These are phyloP conservation scores for Stromatinia cepivora DNA, from an alignment of 2,329 filamentous ascomycete genomes.

Conservation along the genomic window DNA sequence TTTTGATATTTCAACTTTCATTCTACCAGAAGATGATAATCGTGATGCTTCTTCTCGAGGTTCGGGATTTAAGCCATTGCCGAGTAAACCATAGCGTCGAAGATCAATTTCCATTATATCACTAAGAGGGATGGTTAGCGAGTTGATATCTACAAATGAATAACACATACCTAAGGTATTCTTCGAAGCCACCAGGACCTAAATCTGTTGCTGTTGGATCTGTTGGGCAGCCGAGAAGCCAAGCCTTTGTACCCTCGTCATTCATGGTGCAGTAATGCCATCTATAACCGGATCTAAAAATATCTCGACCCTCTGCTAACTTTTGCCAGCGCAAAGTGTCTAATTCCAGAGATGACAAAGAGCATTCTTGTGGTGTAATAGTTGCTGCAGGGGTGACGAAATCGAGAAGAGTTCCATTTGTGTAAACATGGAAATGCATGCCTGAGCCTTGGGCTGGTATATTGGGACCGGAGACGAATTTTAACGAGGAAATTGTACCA, in stretches of 20 bases:
- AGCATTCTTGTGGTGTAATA: constrained; percentile 83
- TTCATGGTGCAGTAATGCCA: constrained; percentile 99
- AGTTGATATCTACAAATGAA: neutral
- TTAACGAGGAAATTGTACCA: constrained; percentile 84
- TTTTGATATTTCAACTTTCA: constrained; percentile 57
- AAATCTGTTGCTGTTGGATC: constrained; percentile 66
- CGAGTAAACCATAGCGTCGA: constrained; percentile 84
- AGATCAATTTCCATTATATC: constrained; percentile 94
- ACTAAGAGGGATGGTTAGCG: constrained; percentile 43
- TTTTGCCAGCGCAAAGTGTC: constrained; percentile 90
- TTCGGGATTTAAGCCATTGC: constrained; percentile 68
- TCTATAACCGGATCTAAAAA: constrained; percentile 87
- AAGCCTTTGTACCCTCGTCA: constrained; percentile 91
- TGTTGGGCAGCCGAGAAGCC: constrained; percentile 89
- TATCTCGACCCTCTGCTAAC: constrained; percentile 87
- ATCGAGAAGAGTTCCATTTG: constrained; percentile 87
- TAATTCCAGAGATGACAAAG: constrained; percentile 84
- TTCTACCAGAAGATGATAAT: constrained; percentile 48
- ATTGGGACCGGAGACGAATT: constrained; percentile 83
- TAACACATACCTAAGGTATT: constrained; percentile 66
- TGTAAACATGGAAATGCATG: constrained; percentile 93
- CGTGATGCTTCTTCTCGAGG: constrained; percentile 51
- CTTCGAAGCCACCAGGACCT: constrained; percentile 72
- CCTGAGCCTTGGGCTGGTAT: constrained; percentile 87
- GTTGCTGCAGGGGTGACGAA: constrained; percentile 91